Conservation (phyloP, 768 basidiomycete species). For the Lactarius sanguifluus region DNA sequence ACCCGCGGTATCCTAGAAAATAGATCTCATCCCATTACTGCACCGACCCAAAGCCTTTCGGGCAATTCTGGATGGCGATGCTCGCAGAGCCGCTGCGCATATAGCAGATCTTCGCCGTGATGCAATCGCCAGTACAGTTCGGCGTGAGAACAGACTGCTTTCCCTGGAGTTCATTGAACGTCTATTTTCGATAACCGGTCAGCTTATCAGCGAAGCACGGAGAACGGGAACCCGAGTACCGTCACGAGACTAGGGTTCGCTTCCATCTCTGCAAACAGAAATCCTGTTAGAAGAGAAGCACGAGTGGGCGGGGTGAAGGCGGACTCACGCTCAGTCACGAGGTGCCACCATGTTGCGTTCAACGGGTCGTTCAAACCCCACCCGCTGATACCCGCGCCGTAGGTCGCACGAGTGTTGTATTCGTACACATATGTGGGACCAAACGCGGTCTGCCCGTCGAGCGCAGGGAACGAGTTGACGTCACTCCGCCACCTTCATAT, state of each 20-base stretch:
- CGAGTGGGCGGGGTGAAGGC: neutral
- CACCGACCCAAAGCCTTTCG: slow-evolving; percentile 63
- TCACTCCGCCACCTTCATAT: slow-evolving; percentile 58
- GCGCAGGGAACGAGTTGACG: slow-evolving; percentile 55
- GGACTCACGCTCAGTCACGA: slow-evolving; percentile 64
- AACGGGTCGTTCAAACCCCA: slow-evolving; percentile 68
- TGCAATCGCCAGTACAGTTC: slow-evolving; percentile 61
- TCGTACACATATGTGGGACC: slow-evolving; percentile 65
- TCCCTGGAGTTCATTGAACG: slow-evolving; percentile 70
- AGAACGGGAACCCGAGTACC: slow-evolving; percentile 37
- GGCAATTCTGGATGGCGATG: slow-evolving; percentile 60
- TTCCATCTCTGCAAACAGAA: slow-evolving; percentile 54
- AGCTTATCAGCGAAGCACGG: neutral
- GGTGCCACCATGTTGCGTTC: slow-evolving; percentile 84
- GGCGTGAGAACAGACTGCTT: slow-evolving; percentile 58
- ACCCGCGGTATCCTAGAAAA: neutral
- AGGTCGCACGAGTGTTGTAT: slow-evolving; percentile 69
- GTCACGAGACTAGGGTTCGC: slow-evolving; percentile 55
- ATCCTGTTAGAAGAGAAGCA: slow-evolving; percentile 4
- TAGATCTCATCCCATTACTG: slow-evolving; percentile 36
- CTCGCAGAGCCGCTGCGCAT: slow-evolving; percentile 71
- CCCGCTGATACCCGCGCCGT: slow-evolving; percentile 54
- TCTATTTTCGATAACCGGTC: slow-evolving; percentile 37
- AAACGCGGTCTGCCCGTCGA: slow-evolving; percentile 53
- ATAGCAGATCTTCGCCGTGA: slow-evolving; percentile 71